phyloP scores from a whole-genome alignment of 2,329 filamentous ascomycete genomes.

The Phialophora tarda region DNA sequence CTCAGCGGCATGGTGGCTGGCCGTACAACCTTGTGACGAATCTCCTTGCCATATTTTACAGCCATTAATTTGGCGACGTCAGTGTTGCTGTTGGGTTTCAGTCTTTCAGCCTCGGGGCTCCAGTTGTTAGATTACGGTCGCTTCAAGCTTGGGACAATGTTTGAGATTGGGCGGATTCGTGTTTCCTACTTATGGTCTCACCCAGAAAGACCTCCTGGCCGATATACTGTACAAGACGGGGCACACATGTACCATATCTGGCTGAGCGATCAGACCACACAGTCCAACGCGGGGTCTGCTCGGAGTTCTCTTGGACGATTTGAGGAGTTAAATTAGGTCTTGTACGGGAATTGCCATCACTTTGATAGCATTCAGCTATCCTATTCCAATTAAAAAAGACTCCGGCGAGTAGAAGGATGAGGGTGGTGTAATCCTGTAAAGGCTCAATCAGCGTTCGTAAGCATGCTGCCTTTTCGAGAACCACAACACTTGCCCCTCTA shows the following conservation, averaged over 20 bases:
- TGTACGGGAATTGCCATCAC: not conserved
- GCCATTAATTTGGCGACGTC: not conserved
- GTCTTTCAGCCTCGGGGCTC: not conserved
- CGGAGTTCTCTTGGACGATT: not conserved
- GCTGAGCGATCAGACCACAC: not conserved
- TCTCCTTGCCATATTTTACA: not conserved
- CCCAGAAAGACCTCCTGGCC: not conserved
- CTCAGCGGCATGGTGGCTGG: not conserved
- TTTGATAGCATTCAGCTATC: not conserved
- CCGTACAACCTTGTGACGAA: not conserved
- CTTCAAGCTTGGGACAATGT: not conserved
- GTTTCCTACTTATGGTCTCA: not conserved
- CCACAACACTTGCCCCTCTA: not conserved
- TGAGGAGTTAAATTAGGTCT: not conserved
- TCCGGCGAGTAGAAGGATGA: not conserved
- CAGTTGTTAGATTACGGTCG: conserved; percentile 1
- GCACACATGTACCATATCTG: not conserved
- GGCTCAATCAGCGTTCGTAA: not conserved
- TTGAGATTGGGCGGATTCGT: not conserved
- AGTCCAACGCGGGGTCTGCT: not conserved
- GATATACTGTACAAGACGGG: not conserved
- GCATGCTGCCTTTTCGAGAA: not conserved
- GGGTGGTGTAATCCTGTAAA: not conserved
- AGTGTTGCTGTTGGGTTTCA: not conserved
- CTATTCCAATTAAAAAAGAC: not conserved